Conservation (phyloP, 2,329 filamentous ascomycete species). For the Aspergillus clavatus region DNA sequence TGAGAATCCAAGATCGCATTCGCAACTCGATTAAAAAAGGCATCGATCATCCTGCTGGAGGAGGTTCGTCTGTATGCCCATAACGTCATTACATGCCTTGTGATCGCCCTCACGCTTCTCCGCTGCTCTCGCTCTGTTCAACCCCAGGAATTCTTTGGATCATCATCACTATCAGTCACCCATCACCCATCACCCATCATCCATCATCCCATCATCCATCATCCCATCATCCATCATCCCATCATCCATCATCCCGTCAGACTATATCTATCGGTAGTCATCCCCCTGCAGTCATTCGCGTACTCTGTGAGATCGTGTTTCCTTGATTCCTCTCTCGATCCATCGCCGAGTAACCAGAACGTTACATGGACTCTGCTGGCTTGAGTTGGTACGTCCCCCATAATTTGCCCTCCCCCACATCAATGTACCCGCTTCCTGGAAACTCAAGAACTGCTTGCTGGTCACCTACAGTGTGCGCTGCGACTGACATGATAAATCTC, state of each 20-base stretch:
- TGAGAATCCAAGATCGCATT: not conserved
- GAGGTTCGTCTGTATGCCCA: not conserved
- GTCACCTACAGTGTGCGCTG: too few relatives aligned
- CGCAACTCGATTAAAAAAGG: not conserved
- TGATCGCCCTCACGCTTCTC: not conserved
- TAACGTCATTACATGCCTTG: not conserved
- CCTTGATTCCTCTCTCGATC: too few relatives aligned
- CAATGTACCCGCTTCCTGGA: not conserved
- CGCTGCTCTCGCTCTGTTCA: too few relatives aligned
- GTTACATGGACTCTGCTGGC: too few relatives aligned
- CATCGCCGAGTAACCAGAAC: too few relatives aligned
- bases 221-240: not conserved
- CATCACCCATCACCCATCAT: not conserved
- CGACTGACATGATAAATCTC: too few relatives aligned
- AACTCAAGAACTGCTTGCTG: too few relatives aligned
- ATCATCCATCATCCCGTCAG: not conserved
- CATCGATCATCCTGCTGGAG: not conserved
- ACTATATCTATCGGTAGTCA: not conserved
- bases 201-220: too few relatives aligned
- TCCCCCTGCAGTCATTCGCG: not conserved
- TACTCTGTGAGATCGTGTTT: too few relatives aligned
- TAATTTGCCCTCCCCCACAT: not conserved
- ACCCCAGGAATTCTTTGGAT: not conserved
- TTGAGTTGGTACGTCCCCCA: not conserved
- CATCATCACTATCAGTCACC: not conserved